Conservation (phyloP, 2,329 filamentous ascomycete species). For the Fusarium pseudonygamai region DNA sequence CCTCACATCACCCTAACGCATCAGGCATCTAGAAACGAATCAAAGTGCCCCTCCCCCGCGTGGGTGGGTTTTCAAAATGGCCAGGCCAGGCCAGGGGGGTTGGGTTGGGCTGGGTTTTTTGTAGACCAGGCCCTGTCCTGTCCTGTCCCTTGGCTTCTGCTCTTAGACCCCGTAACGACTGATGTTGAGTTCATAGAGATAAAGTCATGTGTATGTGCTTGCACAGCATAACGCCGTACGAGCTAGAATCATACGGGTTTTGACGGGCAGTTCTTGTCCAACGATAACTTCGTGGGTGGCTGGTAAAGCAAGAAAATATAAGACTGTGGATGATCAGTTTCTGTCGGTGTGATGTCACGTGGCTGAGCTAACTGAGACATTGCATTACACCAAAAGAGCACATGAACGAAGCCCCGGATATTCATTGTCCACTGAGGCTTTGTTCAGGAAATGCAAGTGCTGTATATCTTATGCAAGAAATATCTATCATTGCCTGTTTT, state of each 20-base stretch:
- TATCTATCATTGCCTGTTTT: not conserved
- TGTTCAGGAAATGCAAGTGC: not conserved
- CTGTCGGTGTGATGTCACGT: slow-evolving; percentile 45
- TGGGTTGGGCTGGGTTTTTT: not conserved
- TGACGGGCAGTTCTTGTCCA: slow-evolving; percentile 16
- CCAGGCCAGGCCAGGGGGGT: slow-evolving; percentile 12
- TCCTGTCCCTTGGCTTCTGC: slow-evolving; percentile 1
- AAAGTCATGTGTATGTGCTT: not conserved
- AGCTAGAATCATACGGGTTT: slow-evolving; percentile 35
- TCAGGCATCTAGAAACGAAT: slow-evolving; percentile 39
- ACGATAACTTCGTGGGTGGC: slow-evolving; percentile 28
- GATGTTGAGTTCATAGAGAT: slow-evolving; percentile 17
- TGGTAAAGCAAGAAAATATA: slow-evolving; percentile 18
- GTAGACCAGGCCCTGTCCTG: not conserved
- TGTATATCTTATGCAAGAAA: slow-evolving; percentile 6
- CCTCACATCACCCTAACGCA: slow-evolving; percentile 38
- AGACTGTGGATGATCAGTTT: slow-evolving; percentile 28
- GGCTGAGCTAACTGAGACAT: slow-evolving; percentile 29
- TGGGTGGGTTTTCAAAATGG: slow-evolving; percentile 32
- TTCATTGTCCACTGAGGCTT: not conserved
- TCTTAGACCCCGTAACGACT: slow-evolving; percentile 5
- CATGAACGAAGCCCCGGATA: not conserved
- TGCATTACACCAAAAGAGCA: not conserved
- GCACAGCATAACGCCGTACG: slow-evolving; percentile 24
- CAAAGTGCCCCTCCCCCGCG: slow-evolving; percentile 43